These are phyloP conservation scores for Sechiopsis laciniata DNA, from an alignment of 306 rosid genomes.

Conservation along the genomic window DNA sequence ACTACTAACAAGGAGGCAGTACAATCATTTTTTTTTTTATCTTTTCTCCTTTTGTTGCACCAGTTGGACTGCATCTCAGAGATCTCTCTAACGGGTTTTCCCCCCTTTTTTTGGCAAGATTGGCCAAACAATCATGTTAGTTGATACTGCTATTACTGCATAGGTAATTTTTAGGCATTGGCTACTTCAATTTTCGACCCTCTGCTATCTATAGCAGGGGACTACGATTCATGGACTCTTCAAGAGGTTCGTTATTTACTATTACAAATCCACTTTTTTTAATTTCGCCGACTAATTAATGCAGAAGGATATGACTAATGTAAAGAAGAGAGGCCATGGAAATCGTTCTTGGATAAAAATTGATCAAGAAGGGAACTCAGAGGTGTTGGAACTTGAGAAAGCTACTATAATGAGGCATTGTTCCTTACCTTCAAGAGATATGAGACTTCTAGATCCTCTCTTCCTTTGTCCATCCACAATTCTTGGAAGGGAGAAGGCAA, in stretches of 20 bases:
- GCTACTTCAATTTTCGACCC: neutral
- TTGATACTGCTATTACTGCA: neutral
- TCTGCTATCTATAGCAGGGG: neutral
- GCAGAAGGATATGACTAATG: neutral
- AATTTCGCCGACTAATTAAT: conserved; percentile 26
- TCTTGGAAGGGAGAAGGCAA: conserved; percentile 85
- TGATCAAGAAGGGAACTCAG: conserved; percentile 51
- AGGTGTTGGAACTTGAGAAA: conserved; percentile 75
- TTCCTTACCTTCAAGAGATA: conserved; percentile 88
- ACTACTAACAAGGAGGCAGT: too few relatives aligned
- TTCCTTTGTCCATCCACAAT: conserved; percentile 84
- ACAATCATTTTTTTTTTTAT: too few relatives aligned
- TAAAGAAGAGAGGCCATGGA: conserved; percentile 89
- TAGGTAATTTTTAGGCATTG: neutral
- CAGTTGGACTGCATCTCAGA: neutral
- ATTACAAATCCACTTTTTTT: conserved; percentile 30
- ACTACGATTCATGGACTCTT: neutral
- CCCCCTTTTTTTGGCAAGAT: conserved; percentile 2
- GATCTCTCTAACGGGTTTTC: neutral
- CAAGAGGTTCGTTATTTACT: conserved; percentile 9
- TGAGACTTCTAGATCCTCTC: conserved; percentile 83
- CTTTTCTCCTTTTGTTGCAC: too few relatives aligned
- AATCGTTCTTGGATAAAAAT: conserved; percentile 93
- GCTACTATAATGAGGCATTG: conserved; percentile 84
- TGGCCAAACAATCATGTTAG: neutral